Base-by-base conservation (phyloP, 306 rosid species). In the Pyrus pyrifolia region DNA sequence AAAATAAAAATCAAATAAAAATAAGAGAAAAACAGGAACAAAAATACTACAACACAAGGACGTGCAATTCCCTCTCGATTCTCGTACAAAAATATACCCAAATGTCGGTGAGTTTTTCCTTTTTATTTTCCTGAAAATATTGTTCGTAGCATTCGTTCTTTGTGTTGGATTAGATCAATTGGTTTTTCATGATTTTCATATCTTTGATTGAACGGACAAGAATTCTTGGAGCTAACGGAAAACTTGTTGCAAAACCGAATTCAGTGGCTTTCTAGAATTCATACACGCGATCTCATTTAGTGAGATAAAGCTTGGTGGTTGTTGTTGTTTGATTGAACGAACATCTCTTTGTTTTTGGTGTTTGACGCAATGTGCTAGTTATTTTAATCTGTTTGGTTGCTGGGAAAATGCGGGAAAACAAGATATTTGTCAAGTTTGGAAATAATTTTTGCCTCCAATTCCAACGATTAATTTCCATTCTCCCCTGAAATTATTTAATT, bases 51-150 rank as follows among this genome's bases (percentile, higher is more conserved):
- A 66, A 66, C 42, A 19, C 8, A 25, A 30, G 44, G 21, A 64
- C 19, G 68, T 51, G 45, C 59, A 51, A 51, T 72, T 38, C 71
- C 6, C 76, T 64, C 80, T 64, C 35, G 23, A 66, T 73, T 64
- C 80, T 64, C 35, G 23, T 61, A 38, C 49, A 70, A 42, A 58
- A 45, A 73, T 61, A 76, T 21, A 66, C 6, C 70, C 33, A 68
- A 65, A 89, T 89, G 90, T 83, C 86, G 87, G 93, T 85, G 57
- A 81, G 89, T 78, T 73, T 81, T 13, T 58, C 11, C 12, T 57
- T n/a, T 10, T n/a, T n/a, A 11, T 57, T 57, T 57, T 57, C 27
- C 23, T 57, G 49, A 15, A 17, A 8, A 60, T n/a, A 4, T 4
- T 40, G 4, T 1, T 72, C 76, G 7, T 44, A 9, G 52, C 23